These are phyloP conservation scores for Uronychia setigera DNA, from an alignment of 73 alveolate species.

Conservation along the genomic window DNA sequence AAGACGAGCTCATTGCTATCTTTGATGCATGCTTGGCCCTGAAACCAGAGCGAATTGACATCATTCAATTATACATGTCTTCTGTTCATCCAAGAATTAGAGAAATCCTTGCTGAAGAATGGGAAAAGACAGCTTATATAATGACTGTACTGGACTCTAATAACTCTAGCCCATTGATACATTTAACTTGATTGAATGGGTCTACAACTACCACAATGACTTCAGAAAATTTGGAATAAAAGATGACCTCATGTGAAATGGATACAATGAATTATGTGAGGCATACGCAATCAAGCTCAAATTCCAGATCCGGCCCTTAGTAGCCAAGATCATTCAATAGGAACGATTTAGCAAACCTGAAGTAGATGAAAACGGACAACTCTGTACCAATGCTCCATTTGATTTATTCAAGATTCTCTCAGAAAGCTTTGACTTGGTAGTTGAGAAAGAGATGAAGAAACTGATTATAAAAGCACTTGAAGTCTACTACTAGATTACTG, in stretches of 20 bases:
- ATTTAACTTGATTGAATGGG: slow-evolving; percentile 61
- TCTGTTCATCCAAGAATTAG: slow-evolving; percentile 50
- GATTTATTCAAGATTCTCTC: slow-evolving; percentile 56
- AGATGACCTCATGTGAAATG: slow-evolving; percentile 59
- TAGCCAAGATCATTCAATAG: slow-evolving; percentile 31
- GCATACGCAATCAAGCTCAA: slow-evolving; percentile 56
- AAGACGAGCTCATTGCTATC: slow-evolving; percentile 61
- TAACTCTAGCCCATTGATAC: slow-evolving; percentile 6
- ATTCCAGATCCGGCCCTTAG: slow-evolving; percentile 41
- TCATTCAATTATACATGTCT: slow-evolving; percentile 62
- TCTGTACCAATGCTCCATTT: slow-evolving; percentile 56
- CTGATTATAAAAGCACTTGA: slow-evolving; percentile 40
- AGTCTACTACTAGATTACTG: slow-evolving; percentile 26
- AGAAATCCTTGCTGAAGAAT: slow-evolving; percentile 42
- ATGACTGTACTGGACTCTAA: background rate
- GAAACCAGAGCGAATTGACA: slow-evolving; percentile 67
- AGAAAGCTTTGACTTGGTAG: slow-evolving; percentile 55
- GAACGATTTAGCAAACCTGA: slow-evolving; percentile 45
- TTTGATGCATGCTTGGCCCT: slow-evolving; percentile 75
- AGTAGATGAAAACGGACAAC: slow-evolving; percentile 43
- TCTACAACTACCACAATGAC: slow-evolving; percentile 33
- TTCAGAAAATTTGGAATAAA: slow-evolving; percentile 67
- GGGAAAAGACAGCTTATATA: slow-evolving; percentile 47
- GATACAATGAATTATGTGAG: slow-evolving; percentile 44
- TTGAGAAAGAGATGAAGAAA: slow-evolving; percentile 48